Conservation (phyloP, 208 protist species). For the Jaenimonas drosophilae region DNA sequence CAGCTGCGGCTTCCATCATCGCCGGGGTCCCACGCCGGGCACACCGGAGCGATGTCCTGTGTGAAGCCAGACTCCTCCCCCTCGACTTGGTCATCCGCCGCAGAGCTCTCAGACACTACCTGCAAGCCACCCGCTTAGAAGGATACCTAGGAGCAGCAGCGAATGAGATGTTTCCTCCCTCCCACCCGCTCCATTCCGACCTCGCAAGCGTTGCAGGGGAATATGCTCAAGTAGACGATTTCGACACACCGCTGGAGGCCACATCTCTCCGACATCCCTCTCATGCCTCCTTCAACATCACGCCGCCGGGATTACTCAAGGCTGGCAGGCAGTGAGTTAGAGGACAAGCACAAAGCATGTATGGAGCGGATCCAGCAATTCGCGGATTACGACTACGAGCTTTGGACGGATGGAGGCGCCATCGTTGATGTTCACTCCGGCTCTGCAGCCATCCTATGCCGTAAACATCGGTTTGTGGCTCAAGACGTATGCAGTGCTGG, state of each 20-base stretch:
- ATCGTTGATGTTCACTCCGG: constrained; percentile 7
- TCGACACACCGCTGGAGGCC: neutral
- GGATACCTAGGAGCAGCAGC: neutral
- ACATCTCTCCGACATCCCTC: neutral
- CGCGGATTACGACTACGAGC: constrained; percentile 8
- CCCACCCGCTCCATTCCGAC: neutral
- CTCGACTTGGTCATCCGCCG: neutral
- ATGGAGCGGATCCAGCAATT: neutral
- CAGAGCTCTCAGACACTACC: neutral
- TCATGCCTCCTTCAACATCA: neutral
- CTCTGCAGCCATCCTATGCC: constrained; percentile 6
- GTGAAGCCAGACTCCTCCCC: neutral
- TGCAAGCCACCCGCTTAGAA: neutral
- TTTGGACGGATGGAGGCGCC: constrained; percentile 12
- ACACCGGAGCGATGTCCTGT: neutral
- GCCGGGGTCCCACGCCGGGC: neutral
- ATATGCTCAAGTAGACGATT: neutral
- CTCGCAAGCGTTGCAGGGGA: neutral
- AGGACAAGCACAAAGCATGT: neutral
- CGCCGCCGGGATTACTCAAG: neutral
- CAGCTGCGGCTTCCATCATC: neutral
- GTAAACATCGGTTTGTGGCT: neutral
- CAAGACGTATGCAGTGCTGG: constrained; percentile 2
- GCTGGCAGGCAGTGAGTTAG: neutral
- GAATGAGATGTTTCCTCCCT: neutral